A percentile compares a stretch with the other conserved stretches of the same genome.
phyloP scores from a whole-genome alignment of 2,329 filamentous ascomycete species.

The Myotisia sp. region DNA sequence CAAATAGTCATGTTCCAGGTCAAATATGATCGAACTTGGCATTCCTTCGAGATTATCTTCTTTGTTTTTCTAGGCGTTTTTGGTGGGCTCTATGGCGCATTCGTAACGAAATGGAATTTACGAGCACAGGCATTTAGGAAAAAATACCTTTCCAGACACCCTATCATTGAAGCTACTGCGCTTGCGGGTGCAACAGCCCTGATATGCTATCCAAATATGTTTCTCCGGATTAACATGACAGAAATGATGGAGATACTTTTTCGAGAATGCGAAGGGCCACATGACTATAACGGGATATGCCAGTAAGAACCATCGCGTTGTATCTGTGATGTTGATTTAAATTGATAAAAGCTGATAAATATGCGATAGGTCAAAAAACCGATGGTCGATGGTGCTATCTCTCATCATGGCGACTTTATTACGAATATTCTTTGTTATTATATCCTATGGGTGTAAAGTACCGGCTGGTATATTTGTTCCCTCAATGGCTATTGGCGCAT shows the following conservation, averaged over 20 bases:
- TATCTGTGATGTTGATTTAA: background rate
- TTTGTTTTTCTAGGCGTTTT: slow-evolving; percentile 86
- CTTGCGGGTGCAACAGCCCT: slow-evolving; percentile 73
- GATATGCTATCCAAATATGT: slow-evolving; percentile 93
- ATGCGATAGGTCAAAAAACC: slow-evolving; percentile 41
- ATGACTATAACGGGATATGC: slow-evolving; percentile 83
- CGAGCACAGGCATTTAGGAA: slow-evolving; percentile 84
- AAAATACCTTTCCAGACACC: slow-evolving; percentile 72
- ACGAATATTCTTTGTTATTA: slow-evolving; percentile 71
- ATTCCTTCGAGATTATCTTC: slow-evolving; percentile 91
- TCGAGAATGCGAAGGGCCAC: slow-evolving; percentile 73
- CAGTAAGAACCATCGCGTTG: slow-evolving; percentile 38
- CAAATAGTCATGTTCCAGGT: slow-evolving; percentile 99
- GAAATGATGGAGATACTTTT: slow-evolving; percentile 99
- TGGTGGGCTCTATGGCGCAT: slow-evolving; percentile 85
- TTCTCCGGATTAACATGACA: slow-evolving; percentile 93
- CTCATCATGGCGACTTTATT: slow-evolving; percentile 66
- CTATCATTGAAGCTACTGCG: slow-evolving; percentile 72
- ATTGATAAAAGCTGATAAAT: background rate
- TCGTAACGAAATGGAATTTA: slow-evolving; percentile 97
- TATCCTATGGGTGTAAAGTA: slow-evolving; percentile 96
- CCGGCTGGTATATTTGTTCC: slow-evolving; percentile 96
- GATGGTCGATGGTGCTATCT: slow-evolving; percentile 64
- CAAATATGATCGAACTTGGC: slow-evolving; percentile 88
- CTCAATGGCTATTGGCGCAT: slow-evolving; percentile 92